Conservation (phyloP, 2,329 filamentous ascomycete species). For the Clonostachys rosea region DNA sequence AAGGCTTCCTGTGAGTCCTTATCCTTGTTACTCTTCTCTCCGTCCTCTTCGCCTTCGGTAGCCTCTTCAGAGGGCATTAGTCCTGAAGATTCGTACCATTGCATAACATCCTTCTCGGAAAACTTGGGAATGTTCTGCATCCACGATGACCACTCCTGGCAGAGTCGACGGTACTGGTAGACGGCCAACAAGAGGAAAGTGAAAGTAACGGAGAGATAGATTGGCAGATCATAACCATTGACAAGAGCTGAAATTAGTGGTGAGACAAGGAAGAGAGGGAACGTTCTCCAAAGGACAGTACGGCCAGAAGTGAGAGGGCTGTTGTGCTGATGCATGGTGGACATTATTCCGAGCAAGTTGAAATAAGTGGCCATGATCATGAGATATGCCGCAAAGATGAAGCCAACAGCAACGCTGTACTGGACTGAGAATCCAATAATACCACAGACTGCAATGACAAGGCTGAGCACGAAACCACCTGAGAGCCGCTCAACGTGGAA, state of each 20-base stretch:
- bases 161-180: slow-evolving; percentile 45
- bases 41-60: slow-evolving; percentile 2
- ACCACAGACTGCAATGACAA: slow-evolving; percentile 34
- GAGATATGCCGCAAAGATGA: slow-evolving; percentile 57
- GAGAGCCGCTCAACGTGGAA: slow-evolving; percentile 37
- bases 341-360: slow-evolving; percentile 47
- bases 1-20: slow-evolving; percentile 18
- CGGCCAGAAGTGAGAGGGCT: slow-evolving; percentile 54
- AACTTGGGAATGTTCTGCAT: slow-evolving; percentile 41
- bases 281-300: slow-evolving; percentile 46
- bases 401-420: slow-evolving; percentile 33
- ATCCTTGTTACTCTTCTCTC: slow-evolving; percentile 5
- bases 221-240: slow-evolving; percentile 43
- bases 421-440: slow-evolving; percentile 43
- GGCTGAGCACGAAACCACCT: slow-evolving; percentile 36
- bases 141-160: slow-evolving; percentile 57
- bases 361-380: slow-evolving; percentile 54
- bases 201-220: slow-evolving; percentile 52
- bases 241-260: slow-evolving; percentile 51
- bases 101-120: slow-evolving; percentile 41
- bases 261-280: slow-evolving; percentile 51
- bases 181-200: slow-evolving; percentile 45
- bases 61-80: slow-evolving; percentile 6
- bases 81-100: slow-evolving; percentile 35
- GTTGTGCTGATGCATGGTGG: slow-evolving; percentile 48